phyloP scores from a whole-genome alignment of 2,329 filamentous ascomycete genomes.

The Scytalidium sp. region DNA sequence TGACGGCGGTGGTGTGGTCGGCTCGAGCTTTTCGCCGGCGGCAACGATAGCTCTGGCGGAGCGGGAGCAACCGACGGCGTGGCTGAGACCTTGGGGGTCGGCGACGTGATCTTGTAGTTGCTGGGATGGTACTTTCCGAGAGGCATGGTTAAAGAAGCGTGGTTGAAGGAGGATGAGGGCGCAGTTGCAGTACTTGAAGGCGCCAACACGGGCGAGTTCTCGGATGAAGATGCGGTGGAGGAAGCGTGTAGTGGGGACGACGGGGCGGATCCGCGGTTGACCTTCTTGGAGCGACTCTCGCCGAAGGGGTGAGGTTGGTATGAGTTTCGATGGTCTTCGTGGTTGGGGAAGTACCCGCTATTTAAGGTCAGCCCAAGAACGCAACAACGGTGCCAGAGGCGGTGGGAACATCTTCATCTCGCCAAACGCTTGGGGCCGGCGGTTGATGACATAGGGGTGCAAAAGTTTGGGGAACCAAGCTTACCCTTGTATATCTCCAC shows the following conservation, averaged over 20 bases:
- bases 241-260: conserved; percentile 27
- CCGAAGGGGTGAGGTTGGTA: conserved; percentile 49
- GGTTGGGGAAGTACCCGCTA: conserved; percentile 59
- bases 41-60: conserved; percentile 25
- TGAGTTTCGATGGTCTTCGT: conserved; percentile 45
- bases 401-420: neutral
- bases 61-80: conserved; percentile 13
- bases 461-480: conserved; percentile 21
- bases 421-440: neutral
- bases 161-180: conserved; percentile 6
- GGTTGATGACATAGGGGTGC: conserved; percentile 3
- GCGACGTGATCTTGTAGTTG: conserved; percentile 48
- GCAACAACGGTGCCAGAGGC: neutral
- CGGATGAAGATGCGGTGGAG: conserved; percentile 8
- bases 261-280: conserved; percentile 30
- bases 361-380: neutral
- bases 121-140: conserved; percentile 63
- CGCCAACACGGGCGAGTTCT: neutral
- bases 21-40: conserved; percentile 26
- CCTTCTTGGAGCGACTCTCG: conserved; percentile 34
- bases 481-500: conserved; percentile 58
- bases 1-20: conserved; percentile 34
- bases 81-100: conserved; percentile 14
- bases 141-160: conserved; percentile 35
- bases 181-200: conserved; percentile 1